Conservation (phyloP, 1,139 yeast genomes). For the Taiozyma sp. region DNA sequence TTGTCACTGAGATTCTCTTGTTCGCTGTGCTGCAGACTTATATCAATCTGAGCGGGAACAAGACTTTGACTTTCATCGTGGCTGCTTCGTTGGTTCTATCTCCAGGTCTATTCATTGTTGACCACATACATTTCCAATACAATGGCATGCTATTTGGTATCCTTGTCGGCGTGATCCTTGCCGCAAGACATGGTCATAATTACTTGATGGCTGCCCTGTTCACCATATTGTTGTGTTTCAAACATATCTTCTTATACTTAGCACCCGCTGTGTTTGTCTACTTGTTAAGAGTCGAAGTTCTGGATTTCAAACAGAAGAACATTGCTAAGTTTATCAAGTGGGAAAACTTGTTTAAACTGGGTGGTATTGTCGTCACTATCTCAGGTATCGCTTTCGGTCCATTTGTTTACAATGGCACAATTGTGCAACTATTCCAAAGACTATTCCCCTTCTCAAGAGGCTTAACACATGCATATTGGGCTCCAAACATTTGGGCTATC, state of each 20-base stretch:
- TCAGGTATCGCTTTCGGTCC: conserved; percentile 79
- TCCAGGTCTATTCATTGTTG: conserved; percentile 85
- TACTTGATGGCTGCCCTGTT: conserved; percentile 71
- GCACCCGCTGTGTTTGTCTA: conserved; percentile 93
- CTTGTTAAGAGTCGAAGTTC: conserved; percentile 61
- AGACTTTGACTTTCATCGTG: conserved; percentile 56
- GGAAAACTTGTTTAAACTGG: conserved; percentile 58
- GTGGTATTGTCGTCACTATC: conserved; percentile 56
- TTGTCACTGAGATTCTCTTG: conserved; percentile 68
- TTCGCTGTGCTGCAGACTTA: conserved; percentile 71
- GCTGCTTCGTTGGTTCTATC: conserved; percentile 82
- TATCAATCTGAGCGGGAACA: conserved; percentile 47
- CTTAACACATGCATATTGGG: conserved; percentile 98
- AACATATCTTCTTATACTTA: conserved; percentile 86
- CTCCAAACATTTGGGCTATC: conserved; percentile 95
- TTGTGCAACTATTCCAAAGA: conserved; percentile 63
- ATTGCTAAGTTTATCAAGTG: conserved; percentile 39
- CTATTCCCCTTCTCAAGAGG: conserved; percentile 95
- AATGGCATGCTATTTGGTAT: conserved; percentile 92
- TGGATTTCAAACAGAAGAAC: conserved; percentile 29
- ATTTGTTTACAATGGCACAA: conserved; percentile 56
- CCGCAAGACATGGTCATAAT: conserved; percentile 56
- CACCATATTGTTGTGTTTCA: conserved; percentile 79
- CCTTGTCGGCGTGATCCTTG: conserved; percentile 65
- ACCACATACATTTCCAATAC: conserved; percentile 93